Evolutionary conservation across 78 protist genomes (phyloP).

Genomic region (Cavenderia fasciculata): DNA sequence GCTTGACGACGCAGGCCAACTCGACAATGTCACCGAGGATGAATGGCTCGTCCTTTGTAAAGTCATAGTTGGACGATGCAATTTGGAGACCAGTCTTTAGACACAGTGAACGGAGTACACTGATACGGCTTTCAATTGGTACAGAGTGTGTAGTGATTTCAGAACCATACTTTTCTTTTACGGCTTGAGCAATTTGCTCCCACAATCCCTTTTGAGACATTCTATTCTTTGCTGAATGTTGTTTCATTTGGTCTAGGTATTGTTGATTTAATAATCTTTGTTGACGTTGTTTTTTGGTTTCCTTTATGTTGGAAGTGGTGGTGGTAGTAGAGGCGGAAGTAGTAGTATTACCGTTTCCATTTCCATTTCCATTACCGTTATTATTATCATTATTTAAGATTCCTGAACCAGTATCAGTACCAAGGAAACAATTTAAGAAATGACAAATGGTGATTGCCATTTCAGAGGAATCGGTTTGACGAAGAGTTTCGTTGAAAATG

Average conservation of each 20-base stretch:
- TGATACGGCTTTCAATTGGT: slow-evolving; percentile 61
- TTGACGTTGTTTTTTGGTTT: slow-evolving; percentile 14
- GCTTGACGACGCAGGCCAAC: slow-evolving; percentile 71
- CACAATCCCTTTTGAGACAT: slow-evolving; percentile 1
- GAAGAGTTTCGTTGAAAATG: slow-evolving; percentile 18
- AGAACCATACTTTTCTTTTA: slow-evolving; percentile 5
- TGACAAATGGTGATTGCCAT: slow-evolving; percentile 46
- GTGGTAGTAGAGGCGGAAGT: background rate
- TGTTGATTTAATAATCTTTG: slow-evolving; percentile 7
- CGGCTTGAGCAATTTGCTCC: slow-evolving; percentile 20
- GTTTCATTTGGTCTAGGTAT: no score
- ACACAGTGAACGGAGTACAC: slow-evolving; percentile 46
- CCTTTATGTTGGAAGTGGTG: background rate
- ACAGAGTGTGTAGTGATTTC: slow-evolving; percentile 47
- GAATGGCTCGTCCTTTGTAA: slow-evolving; percentile 72
- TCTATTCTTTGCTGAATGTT: background rate
- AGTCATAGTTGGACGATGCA: slow-evolving; percentile 48
- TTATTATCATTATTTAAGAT: no score
- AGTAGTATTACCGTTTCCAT: background rate
- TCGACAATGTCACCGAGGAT: slow-evolving; percentile 60
- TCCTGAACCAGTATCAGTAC: slow-evolving; percentile 42
- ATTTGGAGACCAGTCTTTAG: slow-evolving; percentile 70
- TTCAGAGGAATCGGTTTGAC: slow-evolving; percentile 2
- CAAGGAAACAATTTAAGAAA: slow-evolving; percentile 79
- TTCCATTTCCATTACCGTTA: background rate